Conservation (phyloP, 2,329 filamentous ascomycete species). For the Cyphellophora europaea region DNA sequence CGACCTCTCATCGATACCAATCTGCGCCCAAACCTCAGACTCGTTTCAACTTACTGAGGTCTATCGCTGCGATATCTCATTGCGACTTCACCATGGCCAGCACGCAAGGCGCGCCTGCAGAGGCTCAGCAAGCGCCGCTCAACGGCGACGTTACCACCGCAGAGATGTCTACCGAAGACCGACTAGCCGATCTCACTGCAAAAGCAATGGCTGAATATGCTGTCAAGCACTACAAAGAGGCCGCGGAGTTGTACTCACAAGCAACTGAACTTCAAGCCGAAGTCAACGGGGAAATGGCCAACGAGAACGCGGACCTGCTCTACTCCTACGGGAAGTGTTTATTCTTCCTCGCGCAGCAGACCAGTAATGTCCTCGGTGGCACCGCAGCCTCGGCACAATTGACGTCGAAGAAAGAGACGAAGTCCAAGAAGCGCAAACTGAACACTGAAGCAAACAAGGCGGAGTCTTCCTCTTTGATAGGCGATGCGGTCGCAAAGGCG, state of each 20-base stretch:
- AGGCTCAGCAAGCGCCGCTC: too few species aligned
- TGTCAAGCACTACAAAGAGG: conserved; percentile 77
- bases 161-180: conserved; percentile 38
- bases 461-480: not conserved
- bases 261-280: conserved; percentile 84
- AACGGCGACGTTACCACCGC: conserved; percentile 3
- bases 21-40: too few species aligned
- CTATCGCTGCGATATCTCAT: too few species aligned
- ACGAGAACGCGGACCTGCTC: conserved; percentile 84
- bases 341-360: conserved; percentile 87
- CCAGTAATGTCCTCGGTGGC: conserved; percentile 87
- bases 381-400: conserved; percentile 52
- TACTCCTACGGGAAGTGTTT: conserved; percentile 90
- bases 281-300: conserved; percentile 83
- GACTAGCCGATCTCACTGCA: conserved; percentile 67
- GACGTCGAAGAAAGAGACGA: conserved; percentile 40
- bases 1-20: too few species aligned
- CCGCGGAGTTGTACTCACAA: conserved; percentile 77
- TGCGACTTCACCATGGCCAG: too few species aligned
- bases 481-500: conserved; percentile 19
- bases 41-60: too few species aligned
- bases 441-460: conserved; percentile 14
- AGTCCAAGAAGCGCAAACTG: conserved; percentile 26
- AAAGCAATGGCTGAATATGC: conserved; percentile 78
- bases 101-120: too few species aligned